Evolutionary conservation across 169 alveolate genomes (phyloP), one percentile per base, ranked within the genome.

Genomic region (Sarcocystis neurona): DNA sequence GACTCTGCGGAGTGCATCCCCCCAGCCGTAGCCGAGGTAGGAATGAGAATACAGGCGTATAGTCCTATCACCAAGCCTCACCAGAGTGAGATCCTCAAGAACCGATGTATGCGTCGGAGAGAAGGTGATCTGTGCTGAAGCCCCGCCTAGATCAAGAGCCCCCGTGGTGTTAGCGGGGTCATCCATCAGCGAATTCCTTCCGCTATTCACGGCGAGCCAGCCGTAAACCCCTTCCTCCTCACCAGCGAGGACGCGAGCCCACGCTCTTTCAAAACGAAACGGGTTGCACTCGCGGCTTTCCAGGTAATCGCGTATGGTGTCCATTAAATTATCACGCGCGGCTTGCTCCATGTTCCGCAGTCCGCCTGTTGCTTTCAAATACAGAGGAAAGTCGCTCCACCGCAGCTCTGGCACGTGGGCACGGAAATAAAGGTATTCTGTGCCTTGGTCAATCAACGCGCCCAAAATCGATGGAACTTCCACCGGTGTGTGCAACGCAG

Each of bases 221-320:
- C 94, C 94, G 50, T 72, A 88, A 27, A 88, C 87, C 0, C 92
- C 94, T 66, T 91, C 94, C 48, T 91, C 94, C 78, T 91, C 94
- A 6, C 94, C 94, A 0, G 94, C 88, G 39, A 91, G 66, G 68
- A 91, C 94, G 0, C 94, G 88, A 39, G 89, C 94, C 90, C 72
- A 32, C 8, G 82, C 80, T 0, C 34, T 32, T 0, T 20, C 5
- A 44, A 75, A 77, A 6, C 3, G 47, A 58, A 87, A 87, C 5
- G 87, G 91, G 41, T 78, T 77, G 5, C 27, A 0, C n/a, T 68
- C 1, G 39, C 63, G 34, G 74, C 63, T 44, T 0, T 12, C 43
- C 20, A 78, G 43, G 23, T 32, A 23, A 27, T 6, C 18, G 0
- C 91, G 66, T 0, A 87, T n/a, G 12, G 5, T 39, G n/a, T 58